Evolutionary conservation across 2,329 filamentous ascomycete genomes (phyloP).

Genomic region (Lasiodiplodia sp.): DNA sequence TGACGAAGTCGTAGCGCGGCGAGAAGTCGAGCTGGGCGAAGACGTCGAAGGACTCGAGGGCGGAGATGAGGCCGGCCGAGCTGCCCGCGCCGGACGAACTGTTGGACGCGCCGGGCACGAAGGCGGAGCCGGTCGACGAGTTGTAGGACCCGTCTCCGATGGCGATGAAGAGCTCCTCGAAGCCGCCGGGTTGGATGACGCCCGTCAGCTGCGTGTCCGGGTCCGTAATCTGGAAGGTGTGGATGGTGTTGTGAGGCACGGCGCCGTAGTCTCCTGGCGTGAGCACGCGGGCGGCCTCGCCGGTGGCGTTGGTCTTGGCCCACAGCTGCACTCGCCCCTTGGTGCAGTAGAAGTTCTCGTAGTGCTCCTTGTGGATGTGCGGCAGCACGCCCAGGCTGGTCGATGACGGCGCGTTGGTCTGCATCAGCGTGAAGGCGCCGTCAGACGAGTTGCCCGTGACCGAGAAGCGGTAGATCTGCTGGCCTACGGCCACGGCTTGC

Average conservation of each 20-base stretch:
- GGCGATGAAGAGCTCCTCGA: conserved; percentile 56
- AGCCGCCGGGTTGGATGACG: conserved; percentile 57
- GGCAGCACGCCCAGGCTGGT: conserved; percentile 52
- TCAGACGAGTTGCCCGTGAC: conserved; percentile 56
- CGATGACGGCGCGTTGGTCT: conserved; percentile 51
- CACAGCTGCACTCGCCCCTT: conserved; percentile 57
- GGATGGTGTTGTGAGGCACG: conserved; percentile 55
- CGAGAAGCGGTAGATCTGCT: conserved; percentile 52
- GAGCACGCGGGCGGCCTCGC: conserved; percentile 49
- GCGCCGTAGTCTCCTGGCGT: conserved; percentile 56
- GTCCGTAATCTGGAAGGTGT: conserved; percentile 58
- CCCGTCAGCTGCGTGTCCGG: conserved; percentile 58
- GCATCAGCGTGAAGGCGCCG: conserved; percentile 55
- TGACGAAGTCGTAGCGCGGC: conserved; percentile 51
- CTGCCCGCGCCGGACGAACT: conserved; percentile 39
- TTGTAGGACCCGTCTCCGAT: conserved; percentile 47
- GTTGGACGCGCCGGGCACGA: conserved; percentile 41
- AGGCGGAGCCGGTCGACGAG: conserved; percentile 47
- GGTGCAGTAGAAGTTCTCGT: conserved; percentile 58
- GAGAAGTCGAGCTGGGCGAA: conserved; percentile 52
- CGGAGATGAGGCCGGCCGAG: conserved; percentile 43
- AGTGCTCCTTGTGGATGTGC: conserved; percentile 52
- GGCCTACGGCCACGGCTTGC: conserved; percentile 45
- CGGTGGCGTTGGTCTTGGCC: conserved; percentile 46
- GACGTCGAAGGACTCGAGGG: conserved; percentile 53